A percentile compares a stretch with the other conserved stretches of the same genome.
These are phyloP conservation scores for Aegilops speltoides DNA, from an alignment of 176 grass and related monocot species.

Conservation along the genomic window DNA sequence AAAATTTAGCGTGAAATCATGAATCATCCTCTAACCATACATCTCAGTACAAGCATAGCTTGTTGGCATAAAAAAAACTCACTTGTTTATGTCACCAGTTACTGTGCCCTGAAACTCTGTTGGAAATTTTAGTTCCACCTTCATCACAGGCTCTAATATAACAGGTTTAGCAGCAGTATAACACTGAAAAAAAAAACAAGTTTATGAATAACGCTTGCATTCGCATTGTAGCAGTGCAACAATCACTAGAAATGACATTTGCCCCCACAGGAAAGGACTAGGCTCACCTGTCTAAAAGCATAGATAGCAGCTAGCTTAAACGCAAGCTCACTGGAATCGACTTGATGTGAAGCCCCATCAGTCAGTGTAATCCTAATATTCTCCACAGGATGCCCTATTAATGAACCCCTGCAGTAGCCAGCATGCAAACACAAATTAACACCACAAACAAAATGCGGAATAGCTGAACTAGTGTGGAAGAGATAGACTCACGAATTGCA, in stretches of 20 bases:
- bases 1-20: constrained; percentile 7
- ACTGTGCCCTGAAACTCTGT: constrained; percentile 97
- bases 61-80: constrained; percentile 32
- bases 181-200: constrained; percentile 53
- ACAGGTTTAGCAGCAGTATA: constrained; percentile 81
- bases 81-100: constrained; percentile 99
- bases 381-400: constrained; percentile 95
- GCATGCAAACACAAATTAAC: constrained; percentile 25
- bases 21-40: background rate
- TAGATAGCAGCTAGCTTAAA: constrained; percentile 97
- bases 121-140: constrained; percentile 90
- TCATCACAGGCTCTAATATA: constrained; percentile 98
- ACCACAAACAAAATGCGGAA: constrained; percentile 15
- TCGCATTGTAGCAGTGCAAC: background rate
- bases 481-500: constrained; percentile 75
- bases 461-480: background rate
- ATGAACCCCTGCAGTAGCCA: constrained; percentile 60
- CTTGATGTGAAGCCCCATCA: constrained; percentile 90
- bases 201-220: constrained; percentile 13
- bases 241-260: constrained; percentile 5
- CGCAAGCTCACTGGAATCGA: constrained; percentile 98
- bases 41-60: constrained; percentile 15
- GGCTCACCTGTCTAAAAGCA: constrained; percentile 92
- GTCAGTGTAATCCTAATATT: constrained; percentile 77
- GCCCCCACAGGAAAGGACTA: constrained; percentile 16